Evolutionary conservation across 2,329 filamentous ascomycete species (phyloP), one percentile per base, ranked within the genome.

Genomic region (Huntiella decipiens): DNA sequence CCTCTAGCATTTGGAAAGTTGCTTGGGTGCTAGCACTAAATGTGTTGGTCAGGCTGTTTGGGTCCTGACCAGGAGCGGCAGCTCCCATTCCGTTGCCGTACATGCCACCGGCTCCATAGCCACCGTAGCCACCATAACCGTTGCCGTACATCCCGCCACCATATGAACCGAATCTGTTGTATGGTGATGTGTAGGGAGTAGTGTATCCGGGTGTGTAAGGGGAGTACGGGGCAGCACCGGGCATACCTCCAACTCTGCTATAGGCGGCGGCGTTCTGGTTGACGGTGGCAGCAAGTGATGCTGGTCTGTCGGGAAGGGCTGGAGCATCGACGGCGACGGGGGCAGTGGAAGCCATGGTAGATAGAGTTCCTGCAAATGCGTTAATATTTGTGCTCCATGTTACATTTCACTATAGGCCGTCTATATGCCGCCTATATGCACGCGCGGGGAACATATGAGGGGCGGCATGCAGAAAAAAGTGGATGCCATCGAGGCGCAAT

Each of bases 1-100:
- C 91, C 65, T 98, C 91, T 44, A 98, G 85, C 71, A 98, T 85
- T 67, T 96, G 91, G 58, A 98, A 98, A 0, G 91, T 98, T 8
- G 88, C 84, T 55, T 91, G 83, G 0, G 92, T 98, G 66, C 82
- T 91, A 61, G 93, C 87, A 59, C 79, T 84, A 68, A 96, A 95
- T 45, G 83, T 81, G 58, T 92, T 83, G n/a, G 88, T 95, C 60
- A 98, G 67, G 63, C 86, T 95, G 61, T 91, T 85, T 22, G 85
- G 83, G 60, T 94, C 85, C 59, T 92, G 92, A 22, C 82, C 81
- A 58, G 83, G 57, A 8, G 31, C 36, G 28, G 36, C 32, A 52
- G 58, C 62, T 28, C 59, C 65, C 52, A 60, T 64, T 38, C 62
- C 63, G 28, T 65, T 63, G 4, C 67, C 67, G 22, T 64, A 62